Conservation (phyloP, 305 asterid species). For the Rubia balearica region DNA sequence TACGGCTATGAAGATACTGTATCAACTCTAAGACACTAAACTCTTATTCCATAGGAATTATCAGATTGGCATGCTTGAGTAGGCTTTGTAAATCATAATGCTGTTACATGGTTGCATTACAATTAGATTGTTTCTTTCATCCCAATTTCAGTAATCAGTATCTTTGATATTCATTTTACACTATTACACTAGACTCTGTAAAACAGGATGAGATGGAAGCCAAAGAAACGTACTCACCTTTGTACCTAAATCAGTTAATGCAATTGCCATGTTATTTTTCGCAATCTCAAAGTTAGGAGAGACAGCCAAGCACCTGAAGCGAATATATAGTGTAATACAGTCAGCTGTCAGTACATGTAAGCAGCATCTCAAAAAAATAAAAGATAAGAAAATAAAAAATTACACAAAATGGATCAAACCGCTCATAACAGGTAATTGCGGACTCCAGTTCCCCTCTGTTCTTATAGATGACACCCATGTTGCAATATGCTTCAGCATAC, state of each 20-base stretch:
- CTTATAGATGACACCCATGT: slow-evolving; percentile 97
- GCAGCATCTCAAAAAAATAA: slow-evolving; percentile 13
- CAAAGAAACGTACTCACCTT: slow-evolving; percentile 43
- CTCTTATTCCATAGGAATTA: not conserved
- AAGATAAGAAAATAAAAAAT: slow-evolving; percentile 6
- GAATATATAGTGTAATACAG: slow-evolving; percentile 18
- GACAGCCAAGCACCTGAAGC: slow-evolving; percentile 83
- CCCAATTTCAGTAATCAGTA: not conserved
- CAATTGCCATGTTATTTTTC: slow-evolving; percentile 98
- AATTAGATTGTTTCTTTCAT: not conserved
- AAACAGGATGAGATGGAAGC: slow-evolving; percentile 11
- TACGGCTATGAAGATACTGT: slow-evolving; percentile 1
- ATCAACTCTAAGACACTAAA: not conserved
- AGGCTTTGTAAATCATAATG: not conserved
- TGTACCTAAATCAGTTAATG: slow-evolving; percentile 98
- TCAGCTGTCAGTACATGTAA: slow-evolving; percentile 23
- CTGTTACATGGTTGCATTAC: not conserved
- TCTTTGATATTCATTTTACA: not conserved
- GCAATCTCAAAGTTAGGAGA: slow-evolving; percentile 99
- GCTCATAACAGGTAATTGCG: slow-evolving; percentile 93
- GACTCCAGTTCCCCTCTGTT: slow-evolving; percentile 96
- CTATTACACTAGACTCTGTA: not conserved
- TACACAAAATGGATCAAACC: slow-evolving; percentile 34
- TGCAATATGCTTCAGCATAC: slow-evolving; percentile 99
- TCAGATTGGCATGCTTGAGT: not conserved